Evolutionary conservation across 2,329 filamentous ascomycete species (phyloP).

Genomic region (Sordariomycetes sp.): DNA sequence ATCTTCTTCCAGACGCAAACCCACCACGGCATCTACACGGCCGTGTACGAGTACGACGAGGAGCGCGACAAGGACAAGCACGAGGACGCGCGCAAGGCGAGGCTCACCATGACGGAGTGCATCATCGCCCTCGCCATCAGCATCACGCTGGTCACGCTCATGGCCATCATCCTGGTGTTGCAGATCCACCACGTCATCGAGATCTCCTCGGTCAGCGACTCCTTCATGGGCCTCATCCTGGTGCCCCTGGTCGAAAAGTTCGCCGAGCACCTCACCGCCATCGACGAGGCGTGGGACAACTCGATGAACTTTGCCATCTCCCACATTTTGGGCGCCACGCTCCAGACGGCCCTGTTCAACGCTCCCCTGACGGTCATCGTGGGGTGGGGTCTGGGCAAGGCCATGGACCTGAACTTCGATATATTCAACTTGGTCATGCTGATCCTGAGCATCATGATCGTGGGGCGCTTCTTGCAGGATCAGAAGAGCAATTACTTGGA

Average conservation of each 20-base stretch:
- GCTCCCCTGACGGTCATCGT: conserved; percentile 76
- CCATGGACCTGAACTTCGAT: conserved; percentile 77
- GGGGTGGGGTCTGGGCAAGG: conserved; percentile 64
- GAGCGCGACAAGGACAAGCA: conserved; percentile 54
- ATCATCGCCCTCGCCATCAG: conserved; percentile 54
- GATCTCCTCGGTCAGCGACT: conserved; percentile 34
- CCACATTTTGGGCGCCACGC: conserved; percentile 77
- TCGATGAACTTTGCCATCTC: conserved; percentile 80
- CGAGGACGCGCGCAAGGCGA: conserved; percentile 50
- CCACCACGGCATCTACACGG: conserved; percentile 69
- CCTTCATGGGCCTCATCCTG: conserved; percentile 62
- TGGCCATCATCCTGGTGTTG: conserved; percentile 64
- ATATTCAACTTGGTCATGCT: conserved; percentile 78
- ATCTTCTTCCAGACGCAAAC: conserved; percentile 68
- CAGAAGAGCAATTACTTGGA: conserved; percentile 88
- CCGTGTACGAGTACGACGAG: conserved; percentile 64
- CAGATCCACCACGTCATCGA: conserved; percentile 55
- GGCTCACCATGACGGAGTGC: conserved; percentile 68
- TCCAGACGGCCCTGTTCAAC: conserved; percentile 86
- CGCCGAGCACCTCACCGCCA: conserved; percentile 73
- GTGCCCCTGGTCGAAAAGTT: conserved; percentile 79
- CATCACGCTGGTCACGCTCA: conserved; percentile 61
- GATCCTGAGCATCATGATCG: conserved; percentile 75
- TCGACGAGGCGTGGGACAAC: conserved; percentile 78
- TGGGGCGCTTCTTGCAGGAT: conserved; percentile 80